These are phyloP conservation scores for Pezicula rhizophila DNA, from an alignment of 2,329 filamentous ascomycete species.

Conservation along the genomic window DNA sequence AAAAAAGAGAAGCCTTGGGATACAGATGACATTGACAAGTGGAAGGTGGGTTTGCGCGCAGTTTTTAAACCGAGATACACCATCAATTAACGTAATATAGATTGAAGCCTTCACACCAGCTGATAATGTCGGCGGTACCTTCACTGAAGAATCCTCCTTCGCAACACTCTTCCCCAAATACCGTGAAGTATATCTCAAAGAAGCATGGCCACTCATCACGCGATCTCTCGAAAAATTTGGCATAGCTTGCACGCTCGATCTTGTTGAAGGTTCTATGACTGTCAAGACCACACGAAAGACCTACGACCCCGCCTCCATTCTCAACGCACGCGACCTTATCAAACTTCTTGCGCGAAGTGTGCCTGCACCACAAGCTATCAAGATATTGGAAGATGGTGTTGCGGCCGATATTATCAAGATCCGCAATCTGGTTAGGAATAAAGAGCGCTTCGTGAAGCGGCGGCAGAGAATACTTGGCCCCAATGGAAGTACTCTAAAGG, in stretches of 20 bases:
- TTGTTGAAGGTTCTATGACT: slow-evolving; percentile 94
- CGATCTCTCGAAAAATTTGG: slow-evolving; percentile 79
- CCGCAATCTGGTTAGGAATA: slow-evolving; percentile 80
- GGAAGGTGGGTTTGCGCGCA: slow-evolving; percentile 53
- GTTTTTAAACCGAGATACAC: not conserved
- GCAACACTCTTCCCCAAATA: slow-evolving; percentile 89
- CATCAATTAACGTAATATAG: slow-evolving; percentile 31
- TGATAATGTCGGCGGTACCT: slow-evolving; percentile 79
- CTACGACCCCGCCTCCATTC: slow-evolving; percentile 83
- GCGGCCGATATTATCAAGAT: slow-evolving; percentile 97
- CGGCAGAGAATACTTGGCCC: slow-evolving; percentile 89
- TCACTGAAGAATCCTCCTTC: slow-evolving; percentile 91
- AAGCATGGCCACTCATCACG: slow-evolving; percentile 89
- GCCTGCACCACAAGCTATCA: slow-evolving; percentile 85
- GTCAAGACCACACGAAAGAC: slow-evolving; percentile 92
- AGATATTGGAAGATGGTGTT: slow-evolving; percentile 86
- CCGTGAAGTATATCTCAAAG: slow-evolving; percentile 86
- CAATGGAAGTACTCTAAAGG: slow-evolving; percentile 87
- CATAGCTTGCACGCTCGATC: slow-evolving; percentile 85
- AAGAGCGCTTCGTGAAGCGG: slow-evolving; percentile 92
- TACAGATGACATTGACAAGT: slow-evolving; percentile 95
- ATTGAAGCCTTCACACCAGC: slow-evolving; percentile 78
- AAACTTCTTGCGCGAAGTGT: slow-evolving; percentile 88
- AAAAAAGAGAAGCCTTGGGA: slow-evolving; percentile 92
- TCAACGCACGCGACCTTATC: slow-evolving; percentile 91